These are phyloP conservation scores for Boechera retrofracta DNA, from an alignment of 345 rosid species.

Conservation along the genomic window DNA sequence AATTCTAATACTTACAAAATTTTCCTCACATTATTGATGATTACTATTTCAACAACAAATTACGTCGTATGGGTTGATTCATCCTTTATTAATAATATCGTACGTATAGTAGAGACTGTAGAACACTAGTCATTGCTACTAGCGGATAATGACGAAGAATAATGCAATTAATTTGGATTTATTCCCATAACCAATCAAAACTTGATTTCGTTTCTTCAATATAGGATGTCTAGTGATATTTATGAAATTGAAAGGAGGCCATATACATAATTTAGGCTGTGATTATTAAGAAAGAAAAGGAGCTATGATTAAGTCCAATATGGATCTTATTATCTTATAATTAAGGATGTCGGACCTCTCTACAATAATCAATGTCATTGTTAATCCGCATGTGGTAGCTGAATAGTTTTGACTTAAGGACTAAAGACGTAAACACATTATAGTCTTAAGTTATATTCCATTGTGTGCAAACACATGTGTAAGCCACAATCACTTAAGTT, in stretches of 20 bases:
- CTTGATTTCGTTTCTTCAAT: neutral
- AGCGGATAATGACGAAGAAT: slow-evolving; percentile 18
- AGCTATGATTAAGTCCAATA: neutral
- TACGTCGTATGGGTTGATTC: slow-evolving; percentile 35
- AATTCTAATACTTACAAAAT: slow-evolving; percentile 36
- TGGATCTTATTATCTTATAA: slow-evolving; percentile 18
- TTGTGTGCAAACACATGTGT: no score
- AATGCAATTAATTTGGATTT: slow-evolving; percentile 14
- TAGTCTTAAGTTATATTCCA: neutral
- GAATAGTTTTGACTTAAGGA: neutral
- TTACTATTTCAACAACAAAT: slow-evolving; percentile 40
- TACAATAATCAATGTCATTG: neutral
- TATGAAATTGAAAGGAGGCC: neutral
- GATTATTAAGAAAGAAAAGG: slow-evolving; percentile 9
- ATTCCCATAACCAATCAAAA: slow-evolving; percentile 15
- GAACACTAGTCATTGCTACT: slow-evolving; percentile 23
- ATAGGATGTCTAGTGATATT: slow-evolving; percentile 3
- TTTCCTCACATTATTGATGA: slow-evolving; percentile 31
- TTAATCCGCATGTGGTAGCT: neutral
- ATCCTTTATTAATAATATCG: slow-evolving; percentile 10
- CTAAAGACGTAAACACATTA: neutral
- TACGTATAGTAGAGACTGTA: slow-evolving; percentile 29
- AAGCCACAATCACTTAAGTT: no score
- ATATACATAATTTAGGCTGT: slow-evolving; percentile 13
- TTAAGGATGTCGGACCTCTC: neutral